A percentile compares a stretch with the other conserved stretches of the same genome.
phyloP scores from a whole-genome alignment of 495 filamentous ascomycete species.

The Daldinia grandis region DNA sequence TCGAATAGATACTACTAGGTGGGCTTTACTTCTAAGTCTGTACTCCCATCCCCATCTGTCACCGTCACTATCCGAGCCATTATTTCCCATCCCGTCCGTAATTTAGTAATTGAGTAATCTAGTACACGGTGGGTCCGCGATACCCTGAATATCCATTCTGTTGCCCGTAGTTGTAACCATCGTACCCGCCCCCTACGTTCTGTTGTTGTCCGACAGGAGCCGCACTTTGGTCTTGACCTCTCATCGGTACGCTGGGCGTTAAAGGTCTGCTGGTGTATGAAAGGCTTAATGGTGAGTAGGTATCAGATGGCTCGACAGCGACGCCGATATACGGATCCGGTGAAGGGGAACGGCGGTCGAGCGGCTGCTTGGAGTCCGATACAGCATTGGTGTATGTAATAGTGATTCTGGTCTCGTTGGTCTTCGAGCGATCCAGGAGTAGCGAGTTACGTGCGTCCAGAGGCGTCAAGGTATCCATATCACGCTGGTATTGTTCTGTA shows the following conservation, averaged over 20 bases:
- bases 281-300: conserved; percentile 21
- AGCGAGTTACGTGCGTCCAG: conserved; percentile 91
- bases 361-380: conserved; percentile 37
- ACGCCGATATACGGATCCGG: conserved; percentile 37
- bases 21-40: conserved; percentile 9
- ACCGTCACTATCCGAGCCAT: conserved; percentile 1
- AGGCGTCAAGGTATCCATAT: conserved; percentile 87
- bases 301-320: conserved; percentile 17
- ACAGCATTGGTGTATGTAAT: conserved; percentile 46
- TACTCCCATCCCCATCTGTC: conserved; percentile 2
- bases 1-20: conserved; percentile 18
- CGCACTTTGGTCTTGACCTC: conserved; percentile 25
- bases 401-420: conserved; percentile 28
- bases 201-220: background rate
- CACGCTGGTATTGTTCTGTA: conserved; percentile 81
- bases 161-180: conserved; percentile 1
- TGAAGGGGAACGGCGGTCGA: conserved; percentile 29
- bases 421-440: conserved; percentile 60
- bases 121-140: conserved; percentile 26
- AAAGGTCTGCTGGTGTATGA: conserved; percentile 42
- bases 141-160: conserved; percentile 29
- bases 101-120: background rate
- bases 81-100: conserved; percentile 9
- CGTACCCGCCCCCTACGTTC: conserved; percentile 21
- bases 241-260: conserved; percentile 42